Evolutionary conservation across 495 filamentous ascomycete species (phyloP), one percentile per base, ranked within the genome.

Genomic region (Chaetomium fimeti): DNA sequence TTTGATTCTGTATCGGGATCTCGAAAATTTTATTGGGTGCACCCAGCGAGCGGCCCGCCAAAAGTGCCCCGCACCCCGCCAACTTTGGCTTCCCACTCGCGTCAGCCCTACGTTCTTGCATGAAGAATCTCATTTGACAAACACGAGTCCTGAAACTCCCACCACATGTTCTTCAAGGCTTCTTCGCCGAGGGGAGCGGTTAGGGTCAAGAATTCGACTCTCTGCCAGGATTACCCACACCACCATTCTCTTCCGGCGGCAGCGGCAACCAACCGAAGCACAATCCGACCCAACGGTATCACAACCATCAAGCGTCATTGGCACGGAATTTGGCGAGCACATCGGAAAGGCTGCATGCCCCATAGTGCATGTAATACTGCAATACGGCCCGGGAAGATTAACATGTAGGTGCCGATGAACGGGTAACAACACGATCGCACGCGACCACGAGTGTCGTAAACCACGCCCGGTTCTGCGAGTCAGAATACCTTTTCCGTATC

Each of bases 21-120:
- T 16, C 13, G 62, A 68, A 68, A 68, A 53, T 68, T 68, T 68
- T 61, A 68, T 63, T 67, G 61, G 65, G 59, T 43, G 40, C 40
- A 43, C 40, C 40, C 40, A 43, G 40, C 40, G 5, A 43, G 2
- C 16, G 13, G 40, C 40, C 40, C 16, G 13, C 40, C 4, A 0
- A 43, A 11, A 9, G 12, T 36, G 32, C 47, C 59, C 59, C 59
- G 47, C 59, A 42, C 47, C 42, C 42, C 24, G 16, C 25, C 25
- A 24, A 29, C 27, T 51, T 28, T 28, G 49, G 9, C 32, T 9
- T 36, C 5, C 32, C 8, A 9, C 3, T 49, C 9, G 18, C 20
- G 47, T n/a, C 56, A 56, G n/a, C 54, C 62, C 62, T 56, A 47
- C 62, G 32, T 36, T 36, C 32, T 36, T 36, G 32, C 32, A 36